Evolutionary conservation across 169 alveolate genomes (phyloP).

Genomic region (Plasmodium relictum): DNA sequence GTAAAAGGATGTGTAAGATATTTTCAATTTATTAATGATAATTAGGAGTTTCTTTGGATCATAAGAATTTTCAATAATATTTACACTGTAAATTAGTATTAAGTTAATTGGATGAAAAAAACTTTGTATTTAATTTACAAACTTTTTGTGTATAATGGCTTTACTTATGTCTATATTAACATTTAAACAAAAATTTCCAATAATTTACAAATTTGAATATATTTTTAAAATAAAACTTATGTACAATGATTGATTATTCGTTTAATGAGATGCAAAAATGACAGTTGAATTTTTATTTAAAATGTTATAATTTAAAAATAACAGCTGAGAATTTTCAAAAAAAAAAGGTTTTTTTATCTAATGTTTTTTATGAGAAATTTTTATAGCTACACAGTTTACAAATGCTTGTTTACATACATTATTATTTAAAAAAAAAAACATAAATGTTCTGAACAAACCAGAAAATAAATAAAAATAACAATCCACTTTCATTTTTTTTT

Average conservation of each 20-base stretch:
- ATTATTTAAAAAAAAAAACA: background rate
- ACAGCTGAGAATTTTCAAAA: conserved; percentile 6
- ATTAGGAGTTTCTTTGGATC: conserved; percentile 19
- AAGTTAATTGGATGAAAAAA: background rate
- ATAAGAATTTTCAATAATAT: conserved; percentile 23
- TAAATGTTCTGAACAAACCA: conserved; percentile 35
- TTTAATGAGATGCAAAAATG: no score
- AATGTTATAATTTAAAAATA: conserved; percentile 8
- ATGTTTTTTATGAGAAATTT: no score
- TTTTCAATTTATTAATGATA: conserved; percentile 26
- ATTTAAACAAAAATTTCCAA: background rate
- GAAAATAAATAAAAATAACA: conserved; percentile 34
- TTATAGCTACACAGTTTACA: no score
- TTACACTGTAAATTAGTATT: conserved; percentile 12
- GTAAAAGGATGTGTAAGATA: conserved; percentile 14
- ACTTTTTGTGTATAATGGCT: background rate
- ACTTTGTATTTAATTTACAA: conserved; percentile 20
- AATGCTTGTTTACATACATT: no score
- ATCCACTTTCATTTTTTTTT: conserved; percentile 23
- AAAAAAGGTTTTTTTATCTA: conserved; percentile 19
- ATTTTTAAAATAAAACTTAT: background rate
- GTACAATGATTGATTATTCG: background rate
- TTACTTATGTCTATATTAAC: conserved; percentile 38
- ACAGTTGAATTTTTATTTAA: background rate
- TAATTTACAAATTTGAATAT: background rate